Base-by-base conservation (phyloP, 805 yeast species). In the Pichia kluyveri region DNA sequence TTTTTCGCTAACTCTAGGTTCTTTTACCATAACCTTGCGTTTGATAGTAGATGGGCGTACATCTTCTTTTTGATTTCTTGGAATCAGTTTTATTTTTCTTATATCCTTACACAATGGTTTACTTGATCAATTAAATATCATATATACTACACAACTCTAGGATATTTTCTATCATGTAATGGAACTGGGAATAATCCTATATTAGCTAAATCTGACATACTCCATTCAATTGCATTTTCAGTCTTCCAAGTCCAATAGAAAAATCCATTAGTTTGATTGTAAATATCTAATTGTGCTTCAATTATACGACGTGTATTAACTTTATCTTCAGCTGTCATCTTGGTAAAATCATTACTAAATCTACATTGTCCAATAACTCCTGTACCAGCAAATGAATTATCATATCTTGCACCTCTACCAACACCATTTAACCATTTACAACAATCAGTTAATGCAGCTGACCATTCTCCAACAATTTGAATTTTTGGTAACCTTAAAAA, bases 191-290 rank as follows among this genome's bases (percentile, higher is more conserved):
- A 77, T 43, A 83, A 59, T 4, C 68, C 77, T 34, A 69, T 58
- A 18, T 70, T 61, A 9, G 76, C 71, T 55, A 83, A 68, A 45
- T 72, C 65, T 47, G 67, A 58, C 57, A 79, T 75, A 58, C 82
- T 86, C 87, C 88, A 82, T 59, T 81, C 87, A 19, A 77, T 66
- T 1, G 85, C 76, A 47, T 65, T 60, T 57, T 83, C 89, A 0
- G 86, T 81, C 59, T 80, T 82, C 67, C 73, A 82, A 55, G 79
- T 78, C 89, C 88, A 83, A 56, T 81, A 82, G 38, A 82, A 74
- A 77, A 82, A 82, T 0, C 88, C 88, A n/a, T 60, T 57, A 1
- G 65, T 59, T 45, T 56, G 52, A 19, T 66, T 67, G 58, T 71
- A 82, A 30, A 76, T 69, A 43, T 78, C 77, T 46, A 82, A 58